Base-by-base conservation (phyloP, 352 stramenopile genomes). In the Nothophytophthora sp. region DNA sequence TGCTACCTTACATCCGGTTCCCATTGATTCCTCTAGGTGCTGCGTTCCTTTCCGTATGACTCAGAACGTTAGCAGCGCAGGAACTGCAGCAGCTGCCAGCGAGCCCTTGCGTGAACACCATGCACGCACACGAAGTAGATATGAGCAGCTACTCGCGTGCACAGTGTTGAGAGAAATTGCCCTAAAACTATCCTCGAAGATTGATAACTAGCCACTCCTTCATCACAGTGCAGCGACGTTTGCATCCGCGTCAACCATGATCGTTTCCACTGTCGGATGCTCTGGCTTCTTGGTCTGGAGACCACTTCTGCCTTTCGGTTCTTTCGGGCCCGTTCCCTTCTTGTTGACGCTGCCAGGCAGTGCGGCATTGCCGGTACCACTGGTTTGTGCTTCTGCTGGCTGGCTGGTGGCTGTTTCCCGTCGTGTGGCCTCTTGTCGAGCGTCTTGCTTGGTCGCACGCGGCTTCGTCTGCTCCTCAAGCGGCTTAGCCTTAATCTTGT, bases 141-240 rank as follows among this genome's bases (percentile, higher is more conserved):
- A n/a, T n/a, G n/a, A n/a, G n/a, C n/a, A n/a, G n/a, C n/a, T n/a
- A n/a, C n/a, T n/a, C n/a, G n/a, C n/a, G n/a, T n/a, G n/a, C n/a
- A n/a, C n/a, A n/a, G n/a, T n/a, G n/a, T n/a, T n/a, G n/a, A n/a
- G n/a, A n/a, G n/a, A n/a, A n/a, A n/a, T n/a, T n/a, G n/a, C n/a
- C n/a, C n/a, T n/a, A n/a, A n/a, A n/a, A n/a, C n/a, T n/a, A n/a
- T n/a, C n/a, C n/a, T n/a, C n/a, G n/a, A n/a, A n/a, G n/a, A n/a
- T n/a, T n/a, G n/a, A n/a, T n/a, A n/a, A n/a, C n/a, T n/a, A n/a
- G n/a, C n/a, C n/a, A n/a, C n/a, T n/a, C n/a, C n/a, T n/a, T n/a
- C 20, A 66, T 63, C 60, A 67, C 27, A 46, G 39, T n/a, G 37
- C 51, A 35, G 28, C 34, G 9, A 39, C 22, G 37, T 24, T 37